A percentile compares a stretch with the other conserved stretches of the same genome.
Conservation (phyloP, 2,329 filamentous ascomycete genomes). For the Dactylonectria estremocensis region DNA sequence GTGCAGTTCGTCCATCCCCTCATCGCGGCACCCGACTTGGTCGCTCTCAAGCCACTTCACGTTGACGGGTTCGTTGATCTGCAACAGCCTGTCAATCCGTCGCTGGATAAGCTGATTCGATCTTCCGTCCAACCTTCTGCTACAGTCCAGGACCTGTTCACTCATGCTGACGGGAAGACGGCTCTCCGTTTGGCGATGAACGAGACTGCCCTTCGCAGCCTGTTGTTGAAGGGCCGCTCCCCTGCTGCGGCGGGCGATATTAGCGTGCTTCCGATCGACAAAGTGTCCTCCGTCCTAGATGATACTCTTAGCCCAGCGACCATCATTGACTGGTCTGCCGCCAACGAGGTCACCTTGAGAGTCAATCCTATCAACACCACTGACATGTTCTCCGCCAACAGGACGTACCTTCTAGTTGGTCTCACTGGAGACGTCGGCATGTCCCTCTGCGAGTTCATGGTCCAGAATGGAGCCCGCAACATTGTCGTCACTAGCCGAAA, state of each 20-base stretch:
- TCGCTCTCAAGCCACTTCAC: neutral
- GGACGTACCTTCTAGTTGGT: conserved; percentile 19
- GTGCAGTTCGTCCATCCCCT: conserved; percentile 5
- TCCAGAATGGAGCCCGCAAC: conserved; percentile 5
- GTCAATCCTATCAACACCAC: neutral
- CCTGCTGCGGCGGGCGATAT: neutral
- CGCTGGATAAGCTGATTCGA: neutral
- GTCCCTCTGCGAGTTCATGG: conserved; percentile 17
- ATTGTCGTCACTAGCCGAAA: conserved; percentile 9
- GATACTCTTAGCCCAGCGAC: neutral
- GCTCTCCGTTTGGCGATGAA: neutral
- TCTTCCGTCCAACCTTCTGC: neutral
- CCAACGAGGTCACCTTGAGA: neutral
- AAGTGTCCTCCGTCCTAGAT: neutral
- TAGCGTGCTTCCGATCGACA: neutral
- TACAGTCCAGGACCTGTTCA: neutral
- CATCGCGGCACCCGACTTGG: neutral
- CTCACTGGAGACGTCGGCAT: conserved; percentile 12
- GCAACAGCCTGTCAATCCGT: neutral
- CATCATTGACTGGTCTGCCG: conserved; percentile 1
- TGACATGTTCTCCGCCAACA: conserved; percentile 1
- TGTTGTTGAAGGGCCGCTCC: neutral
- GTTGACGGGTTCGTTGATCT: neutral
- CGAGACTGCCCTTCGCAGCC: neutral
- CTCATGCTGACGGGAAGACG: neutral